Evolutionary conservation across 2,329 filamentous ascomycete genomes (phyloP), one percentile per base, ranked within the genome.

Genomic region (Xylogone sp.): DNA sequence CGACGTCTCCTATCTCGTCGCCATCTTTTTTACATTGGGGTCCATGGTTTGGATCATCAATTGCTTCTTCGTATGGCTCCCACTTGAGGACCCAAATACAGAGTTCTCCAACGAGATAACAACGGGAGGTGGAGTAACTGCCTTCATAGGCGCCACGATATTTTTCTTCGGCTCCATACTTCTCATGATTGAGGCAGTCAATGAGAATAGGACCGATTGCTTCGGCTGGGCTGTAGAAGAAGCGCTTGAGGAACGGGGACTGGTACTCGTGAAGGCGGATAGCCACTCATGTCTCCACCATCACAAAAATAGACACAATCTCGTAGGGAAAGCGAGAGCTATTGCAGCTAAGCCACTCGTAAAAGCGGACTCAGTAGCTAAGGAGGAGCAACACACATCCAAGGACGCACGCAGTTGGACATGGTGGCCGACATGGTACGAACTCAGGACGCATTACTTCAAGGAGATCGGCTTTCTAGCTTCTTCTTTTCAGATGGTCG

Each of bases 171-270:
- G 84, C 0, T 82, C 80, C 31, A 61, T 87, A 1, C 65, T 88
- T 1, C 71, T 88, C 21, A 72, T 88, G 66, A 69, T 86, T 1
- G 85, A 88, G 65, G 84, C 84, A 3, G 73, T 87, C n/a, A 88
- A 88, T 62, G 81, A 83, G 60, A 82, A 86, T 59, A 71, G 77
- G 12, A 70, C 76, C 0, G 81, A 78, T 12, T 88, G 84, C 63
- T 88, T 88, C 62, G 84, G 85, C 3, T 88, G 83, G 83, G 84
- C 84, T 0, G 59, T 88, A 1, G 78, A 86, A 56, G 72, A 73
- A 20, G 72, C 72, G 0, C 42, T 79, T 2, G 70, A 70, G 42
- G 63, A 59, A 48, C 54, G 46, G 7, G 62, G 58, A 9, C 12
- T 61, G 13, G 39, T 56, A 7, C 48, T 56, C 21, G 43, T 66